These are phyloP conservation scores for Reticulascus tulasneorum DNA, from an alignment of 2,329 filamentous ascomycete genomes.

Conservation along the genomic window DNA sequence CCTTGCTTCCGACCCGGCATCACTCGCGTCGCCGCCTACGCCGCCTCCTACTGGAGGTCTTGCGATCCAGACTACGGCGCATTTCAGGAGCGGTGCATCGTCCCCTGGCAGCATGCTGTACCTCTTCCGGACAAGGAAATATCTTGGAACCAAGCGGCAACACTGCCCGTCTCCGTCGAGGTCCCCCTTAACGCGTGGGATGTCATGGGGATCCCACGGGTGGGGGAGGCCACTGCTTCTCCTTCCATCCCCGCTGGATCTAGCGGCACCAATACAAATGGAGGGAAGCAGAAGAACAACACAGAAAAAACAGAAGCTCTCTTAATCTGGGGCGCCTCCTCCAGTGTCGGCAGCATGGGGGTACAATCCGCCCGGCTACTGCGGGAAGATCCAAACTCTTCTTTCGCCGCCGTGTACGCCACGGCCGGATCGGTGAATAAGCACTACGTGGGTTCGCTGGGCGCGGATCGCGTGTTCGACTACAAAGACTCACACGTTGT, in stretches of 20 bases:
- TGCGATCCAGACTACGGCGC: conserved; percentile 41
- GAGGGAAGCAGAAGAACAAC: too few relatives aligned
- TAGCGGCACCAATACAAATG: too few relatives aligned
- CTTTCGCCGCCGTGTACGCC: conserved; percentile 40
- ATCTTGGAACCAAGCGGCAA: conserved; percentile 36
- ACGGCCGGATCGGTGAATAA: conserved; percentile 38
- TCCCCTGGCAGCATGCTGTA: conserved; percentile 36
- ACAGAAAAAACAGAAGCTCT: conserved; percentile 17
- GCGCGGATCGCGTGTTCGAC: conserved; percentile 39
- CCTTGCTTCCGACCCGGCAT: conserved; percentile 24
- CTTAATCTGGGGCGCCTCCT: conserved; percentile 44
- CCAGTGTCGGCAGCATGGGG: conserved; percentile 38
- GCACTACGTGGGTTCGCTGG: conserved; percentile 34
- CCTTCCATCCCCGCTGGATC: conserved; percentile 38
- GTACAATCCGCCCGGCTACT: conserved; percentile 39
- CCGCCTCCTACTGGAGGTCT: conserved; percentile 35
- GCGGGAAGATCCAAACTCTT: conserved; percentile 28
- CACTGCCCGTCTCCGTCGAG: conserved; percentile 31
- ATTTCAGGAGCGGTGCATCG: conserved; percentile 39
- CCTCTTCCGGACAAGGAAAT: conserved; percentile 27
- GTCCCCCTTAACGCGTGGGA: conserved; percentile 36
- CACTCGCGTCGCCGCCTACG: conserved; percentile 35
- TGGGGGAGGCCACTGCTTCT: conserved; percentile 12
- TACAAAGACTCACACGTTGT: conserved; percentile 29
- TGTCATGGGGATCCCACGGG: conserved; percentile 26